Evolutionary conservation across 1,139 yeast species (phyloP).

Genomic region (Kurtzmaniella quercitrusa): DNA sequence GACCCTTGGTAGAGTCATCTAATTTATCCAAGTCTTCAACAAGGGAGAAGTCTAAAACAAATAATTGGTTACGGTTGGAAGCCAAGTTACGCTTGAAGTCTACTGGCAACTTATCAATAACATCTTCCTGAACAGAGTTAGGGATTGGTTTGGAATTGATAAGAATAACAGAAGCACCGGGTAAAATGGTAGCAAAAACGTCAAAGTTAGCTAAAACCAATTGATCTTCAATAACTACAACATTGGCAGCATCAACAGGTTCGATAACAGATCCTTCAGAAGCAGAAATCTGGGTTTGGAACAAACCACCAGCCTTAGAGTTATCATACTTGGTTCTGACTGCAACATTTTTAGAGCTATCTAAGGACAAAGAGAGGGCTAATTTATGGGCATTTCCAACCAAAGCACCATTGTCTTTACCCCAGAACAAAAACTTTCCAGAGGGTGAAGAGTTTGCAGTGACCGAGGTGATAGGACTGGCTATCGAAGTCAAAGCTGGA

Average conservation of each 20-base stretch:
- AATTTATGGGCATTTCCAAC: conserved; percentile 60
- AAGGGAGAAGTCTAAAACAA: conserved; percentile 54
- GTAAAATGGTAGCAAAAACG: conserved; percentile 55
- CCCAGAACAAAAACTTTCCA: conserved; percentile 63
- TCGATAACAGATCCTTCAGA: conserved; percentile 27
- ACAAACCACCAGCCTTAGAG: conserved; percentile 65
- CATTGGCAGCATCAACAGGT: conserved; percentile 55
- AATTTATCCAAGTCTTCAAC: conserved; percentile 48
- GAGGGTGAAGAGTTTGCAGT: conserved; percentile 43
- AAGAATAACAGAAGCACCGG: conserved; percentile 54
- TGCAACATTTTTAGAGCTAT: conserved; percentile 48
- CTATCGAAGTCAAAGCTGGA: conserved; percentile 8
- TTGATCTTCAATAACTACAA: conserved; percentile 59
- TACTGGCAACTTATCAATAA: conserved; percentile 48
- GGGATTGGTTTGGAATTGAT: conserved; percentile 37
- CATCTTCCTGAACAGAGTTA: conserved; percentile 39
- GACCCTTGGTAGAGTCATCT: conserved; percentile 66
- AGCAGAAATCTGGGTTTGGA: conserved; percentile 68
- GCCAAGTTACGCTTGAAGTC: conserved; percentile 55
- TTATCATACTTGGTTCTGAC: conserved; percentile 71
- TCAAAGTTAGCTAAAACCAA: conserved; percentile 53
- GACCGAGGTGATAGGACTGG: conserved; percentile 12
- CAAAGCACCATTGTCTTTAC: conserved; percentile 55
- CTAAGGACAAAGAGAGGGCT: conserved; percentile 70
- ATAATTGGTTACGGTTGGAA: conserved; percentile 47